These are phyloP conservation scores for Ogataea nonfermentans DNA, from an alignment of 805 yeast species.

Conservation along the genomic window DNA sequence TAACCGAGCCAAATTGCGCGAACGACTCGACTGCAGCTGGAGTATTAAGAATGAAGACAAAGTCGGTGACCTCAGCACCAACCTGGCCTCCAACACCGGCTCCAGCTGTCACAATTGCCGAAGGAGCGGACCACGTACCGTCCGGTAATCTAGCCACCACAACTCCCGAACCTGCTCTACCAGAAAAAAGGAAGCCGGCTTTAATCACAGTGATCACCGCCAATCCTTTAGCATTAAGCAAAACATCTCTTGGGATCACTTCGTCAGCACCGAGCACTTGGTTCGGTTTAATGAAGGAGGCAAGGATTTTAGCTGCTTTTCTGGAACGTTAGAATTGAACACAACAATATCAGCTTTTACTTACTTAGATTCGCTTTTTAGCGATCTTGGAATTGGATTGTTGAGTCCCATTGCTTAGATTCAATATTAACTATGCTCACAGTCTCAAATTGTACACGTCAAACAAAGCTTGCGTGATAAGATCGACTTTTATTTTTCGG, in stretches of 20 bases:
- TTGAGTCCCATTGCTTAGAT: constrained; percentile 65
- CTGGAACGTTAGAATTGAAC: constrained; percentile 34
- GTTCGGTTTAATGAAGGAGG: constrained; percentile 92
- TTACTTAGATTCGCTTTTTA: constrained; percentile 81
- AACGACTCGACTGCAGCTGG: constrained; percentile 88
- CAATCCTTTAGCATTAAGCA: constrained; percentile 88
- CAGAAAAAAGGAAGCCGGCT: constrained; percentile 94
- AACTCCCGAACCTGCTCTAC: constrained; percentile 96
- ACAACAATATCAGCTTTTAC: constrained; percentile 32
- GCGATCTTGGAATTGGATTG: constrained; percentile 91
- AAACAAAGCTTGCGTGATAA: constrained; percentile 11
- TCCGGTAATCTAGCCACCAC: constrained; percentile 92
- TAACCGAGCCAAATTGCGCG: constrained; percentile 90
- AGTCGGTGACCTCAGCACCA: constrained; percentile 95
- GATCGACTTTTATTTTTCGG: constrained; percentile 7
- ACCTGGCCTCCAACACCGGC: constrained; percentile 99
- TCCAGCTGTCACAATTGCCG: constrained; percentile 93
- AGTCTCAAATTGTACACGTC: constrained; percentile 7
- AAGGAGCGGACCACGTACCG: constrained; percentile 97
- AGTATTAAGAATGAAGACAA: constrained; percentile 87
- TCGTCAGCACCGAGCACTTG: constrained; percentile 86
- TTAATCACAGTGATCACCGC: constrained; percentile 92
- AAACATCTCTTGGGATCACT: constrained; percentile 84
- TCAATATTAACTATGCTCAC: neutral
- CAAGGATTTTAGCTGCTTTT: constrained; percentile 88